Base-by-base conservation (phyloP, 495 filamentous ascomycete species). In the Hypoxylon trugodes region DNA sequence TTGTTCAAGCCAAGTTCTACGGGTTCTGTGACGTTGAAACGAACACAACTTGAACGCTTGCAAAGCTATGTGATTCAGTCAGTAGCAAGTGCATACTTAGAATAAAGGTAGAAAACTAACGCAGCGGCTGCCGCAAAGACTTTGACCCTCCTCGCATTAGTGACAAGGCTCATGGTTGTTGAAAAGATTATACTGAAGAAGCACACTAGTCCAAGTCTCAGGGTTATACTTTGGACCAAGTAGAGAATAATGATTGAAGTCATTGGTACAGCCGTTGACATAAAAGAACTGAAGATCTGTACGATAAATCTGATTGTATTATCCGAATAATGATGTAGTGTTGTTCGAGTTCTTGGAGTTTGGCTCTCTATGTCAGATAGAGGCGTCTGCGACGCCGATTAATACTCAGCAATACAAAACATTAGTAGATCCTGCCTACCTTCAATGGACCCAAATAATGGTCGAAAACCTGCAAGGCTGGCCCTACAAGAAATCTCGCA, bases 81-180 rank as follows among this genome's bases (percentile, higher is more conserved):
- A 21, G 32, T 35, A 48, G 45, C 28, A 2, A 2, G 4, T 30
- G 28, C 28, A 30, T 5, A 15, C 7, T 16, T 28, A 19, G 3
- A n/a, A 1, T 1, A 8, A 19, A 18, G 6, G n/a, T 19, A 26
- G 26, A 16, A 15, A 1, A 48, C 45, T 48, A 7, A 66, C 62
- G 73, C 71, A 10, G 61, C 66, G 13, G 69, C 55, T 13, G 68
- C 72, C n/a, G 75, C 75, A 66, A 77, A 77, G 15, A 75, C 73
- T 62, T 78, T 74, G 10, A 72, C 61, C 21, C 67, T 55, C 37
- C 48, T 69, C 4, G 70, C 76, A 19, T 37, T 43, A 4, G 75
- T 75, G 19, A 75, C 61, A 8, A 75, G 38, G 3, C 53, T 61
- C 43, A 77, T 58, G 4, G 43, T 48, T 19, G 65, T 35, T 1